Evolutionary conservation across 352 stramenopile genomes (phyloP).

Genomic region (Phytophthora ohioensis): DNA sequence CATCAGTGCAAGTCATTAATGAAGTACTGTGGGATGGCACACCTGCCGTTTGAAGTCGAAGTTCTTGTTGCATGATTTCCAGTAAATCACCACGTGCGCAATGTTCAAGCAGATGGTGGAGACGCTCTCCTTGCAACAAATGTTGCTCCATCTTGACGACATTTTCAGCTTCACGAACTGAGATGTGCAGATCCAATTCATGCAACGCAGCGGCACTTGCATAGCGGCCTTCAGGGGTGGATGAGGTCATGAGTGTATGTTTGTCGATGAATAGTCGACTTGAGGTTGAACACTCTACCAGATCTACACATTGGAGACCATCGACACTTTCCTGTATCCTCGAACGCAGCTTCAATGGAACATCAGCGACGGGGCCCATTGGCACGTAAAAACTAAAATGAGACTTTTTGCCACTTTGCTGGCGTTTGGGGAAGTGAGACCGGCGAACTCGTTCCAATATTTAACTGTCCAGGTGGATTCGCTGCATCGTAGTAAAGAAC

Average conservation of each 20-base stretch:
- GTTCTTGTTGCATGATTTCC: conserved; percentile 57
- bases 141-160: conserved; percentile 64
- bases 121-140: conserved; percentile 55
- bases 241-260: conserved; percentile 55
- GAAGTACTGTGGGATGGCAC: conserved; percentile 31
- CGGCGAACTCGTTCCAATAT: conserved; percentile 8
- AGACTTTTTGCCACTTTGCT: conserved; percentile 6
- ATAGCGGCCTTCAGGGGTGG: conserved; percentile 23
- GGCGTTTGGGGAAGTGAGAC: conserved; percentile 31
- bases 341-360: conserved; percentile 32
- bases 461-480: conserved; percentile 23
- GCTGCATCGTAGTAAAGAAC: conserved; percentile 27
- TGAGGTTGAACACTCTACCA: conserved; percentile 49
- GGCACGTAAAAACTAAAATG: neutral
- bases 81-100: conserved; percentile 73
- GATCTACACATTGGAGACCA: conserved; percentile 61
- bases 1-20: conserved; percentile 52
- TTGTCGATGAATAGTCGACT: conserved; percentile 64
- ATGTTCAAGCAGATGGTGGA: conserved; percentile 76
- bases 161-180: conserved; percentile 43
- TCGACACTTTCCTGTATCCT: conserved; percentile 47
- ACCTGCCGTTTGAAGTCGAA: conserved; percentile 51
- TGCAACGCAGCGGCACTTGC: conserved; percentile 60
- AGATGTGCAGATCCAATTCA: conserved; percentile 76
- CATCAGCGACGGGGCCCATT: conserved; percentile 13